Percentiles rank a stretch among this genome's conserved stretches.
phyloP scores from a whole-genome alignment of 352 stramenopile genomes.

The Phytophthora pinifolia region DNA sequence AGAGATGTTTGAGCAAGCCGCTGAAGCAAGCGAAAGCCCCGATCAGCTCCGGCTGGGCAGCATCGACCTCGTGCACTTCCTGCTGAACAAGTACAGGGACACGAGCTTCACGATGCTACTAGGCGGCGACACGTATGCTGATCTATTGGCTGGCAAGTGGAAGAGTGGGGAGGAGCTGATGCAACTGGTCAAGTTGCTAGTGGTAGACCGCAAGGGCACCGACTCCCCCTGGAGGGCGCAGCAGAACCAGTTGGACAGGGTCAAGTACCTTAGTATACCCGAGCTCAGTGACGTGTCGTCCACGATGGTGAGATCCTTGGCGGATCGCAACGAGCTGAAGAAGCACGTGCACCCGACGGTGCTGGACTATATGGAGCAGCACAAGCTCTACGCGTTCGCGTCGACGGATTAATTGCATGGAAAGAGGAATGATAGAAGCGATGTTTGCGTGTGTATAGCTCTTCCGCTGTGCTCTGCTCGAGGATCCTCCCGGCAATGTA shows the following conservation, averaged over 20 bases:
- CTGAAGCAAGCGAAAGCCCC: slow-evolving; percentile 23
- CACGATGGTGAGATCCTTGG: slow-evolving; percentile 51
- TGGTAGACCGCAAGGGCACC: slow-evolving; percentile 69
- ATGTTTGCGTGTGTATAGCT: slow-evolving; percentile 5
- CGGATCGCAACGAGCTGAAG: slow-evolving; percentile 39
- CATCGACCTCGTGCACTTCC: slow-evolving; percentile 70
- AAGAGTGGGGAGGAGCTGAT: slow-evolving; percentile 79
- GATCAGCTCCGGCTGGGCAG: slow-evolving; percentile 54
- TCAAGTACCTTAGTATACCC: slow-evolving; percentile 59
- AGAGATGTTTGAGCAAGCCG: slow-evolving; percentile 59
- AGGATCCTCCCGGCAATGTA: slow-evolving; percentile 27
- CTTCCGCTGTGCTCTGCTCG: slow-evolving; percentile 10
- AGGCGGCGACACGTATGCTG: slow-evolving; percentile 82
- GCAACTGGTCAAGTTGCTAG: slow-evolving; percentile 62
- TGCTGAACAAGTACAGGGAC: slow-evolving; percentile 46
- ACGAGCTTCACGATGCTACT: slow-evolving; percentile 74
- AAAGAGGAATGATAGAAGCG: slow-evolving; percentile 12
- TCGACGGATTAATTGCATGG: slow-evolving; percentile 5
- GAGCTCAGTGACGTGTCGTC: slow-evolving; percentile 76
- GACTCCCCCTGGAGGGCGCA: slow-evolving; percentile 38
- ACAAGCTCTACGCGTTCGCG: slow-evolving; percentile 78
- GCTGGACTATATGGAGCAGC: slow-evolving; percentile 71
- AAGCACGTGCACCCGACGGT: slow-evolving; percentile 54
- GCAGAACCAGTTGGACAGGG: slow-evolving; percentile 8
- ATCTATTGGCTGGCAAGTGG: slow-evolving; percentile 85